Base-by-base conservation (phyloP, 257 asterid genomes). In the Parsonsia alboflavescens region DNA sequence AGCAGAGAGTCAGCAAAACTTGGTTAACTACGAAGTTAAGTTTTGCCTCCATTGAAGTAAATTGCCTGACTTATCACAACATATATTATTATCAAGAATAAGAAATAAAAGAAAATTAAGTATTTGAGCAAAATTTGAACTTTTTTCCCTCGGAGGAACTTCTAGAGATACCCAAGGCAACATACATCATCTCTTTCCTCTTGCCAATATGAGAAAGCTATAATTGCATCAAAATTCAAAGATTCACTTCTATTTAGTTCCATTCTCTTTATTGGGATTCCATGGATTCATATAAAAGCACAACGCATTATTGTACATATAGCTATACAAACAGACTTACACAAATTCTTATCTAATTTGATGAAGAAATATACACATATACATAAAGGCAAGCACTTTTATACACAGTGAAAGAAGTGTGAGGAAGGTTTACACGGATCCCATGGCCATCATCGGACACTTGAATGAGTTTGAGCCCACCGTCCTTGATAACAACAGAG, bases 371-470 rank as follows among this genome's bases (percentile, higher is more conserved):
- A 12, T 15, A 54, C 7, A 36, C 45, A 64, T 6, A 17, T 36
- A 19, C 69, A 36, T 21, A 64, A 64, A 64, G 10, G 44, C 0
- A 1, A 36, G 69, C 28, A 24, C 7, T 58, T 58, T 58, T 3
- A 58, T 24, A 5, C 7, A 39, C 39, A 24, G 36, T 17, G 21
- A 16, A 11, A 16, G 6, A 66, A 28, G 59, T 73, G 11, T 65
- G 44, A 52, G 1, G 49, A 70, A 75, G 62, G 54, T 28, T 39
- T 84, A 93, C 98, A 54, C 92, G 90, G 78, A 93, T 91, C 77
- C 98, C 98, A 73, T 93, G 97, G 77, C 98, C 98, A 49, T 93
- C 96, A 71, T 93, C 97, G 73, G 96, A 90, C 78, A 93, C 96
- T 89, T 93, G 97, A 82, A 93, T 88, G 79, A 93, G 98, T 53